phyloP scores from a whole-genome alignment of 805 yeast species.

The Candida stauntonica region DNA sequence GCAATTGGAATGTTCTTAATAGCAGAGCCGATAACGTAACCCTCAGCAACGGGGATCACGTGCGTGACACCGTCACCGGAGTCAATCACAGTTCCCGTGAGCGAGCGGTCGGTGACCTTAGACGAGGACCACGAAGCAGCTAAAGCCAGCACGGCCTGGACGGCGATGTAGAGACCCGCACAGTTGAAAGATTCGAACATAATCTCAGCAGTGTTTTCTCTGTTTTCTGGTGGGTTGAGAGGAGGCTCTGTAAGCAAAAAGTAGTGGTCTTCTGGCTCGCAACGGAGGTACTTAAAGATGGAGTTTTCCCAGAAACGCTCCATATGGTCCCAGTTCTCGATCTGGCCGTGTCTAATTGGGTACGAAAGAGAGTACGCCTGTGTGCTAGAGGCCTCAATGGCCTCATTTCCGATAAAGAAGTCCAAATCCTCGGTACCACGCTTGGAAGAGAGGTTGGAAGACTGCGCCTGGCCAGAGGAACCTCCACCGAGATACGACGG shows the following conservation, averaged over 20 bases:
- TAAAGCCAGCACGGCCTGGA: slow-evolving; percentile 95
- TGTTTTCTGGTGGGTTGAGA: slow-evolving; percentile 97
- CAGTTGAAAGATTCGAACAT: slow-evolving; percentile 99
- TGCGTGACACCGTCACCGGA: slow-evolving; percentile 99
- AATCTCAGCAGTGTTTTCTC: slow-evolving; percentile 97
- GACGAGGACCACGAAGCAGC: slow-evolving; percentile 99
- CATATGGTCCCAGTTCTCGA: slow-evolving; percentile 99
- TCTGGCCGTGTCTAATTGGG: slow-evolving; percentile 96
- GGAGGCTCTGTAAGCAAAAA: slow-evolving; percentile 97
- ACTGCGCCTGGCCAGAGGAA: slow-evolving; percentile 15
- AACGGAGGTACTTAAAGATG: slow-evolving; percentile 90
- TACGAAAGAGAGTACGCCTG: slow-evolving; percentile 83
- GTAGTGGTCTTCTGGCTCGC: slow-evolving; percentile 98
- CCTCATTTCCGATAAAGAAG: slow-evolving; percentile 95
- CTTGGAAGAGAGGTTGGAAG: slow-evolving; percentile 37
- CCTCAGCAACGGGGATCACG: slow-evolving; percentile 98
- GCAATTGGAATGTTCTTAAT: slow-evolving; percentile 98
- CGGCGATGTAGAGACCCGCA: slow-evolving; percentile 97
- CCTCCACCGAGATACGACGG: slow-evolving; percentile 38
- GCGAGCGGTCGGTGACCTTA: slow-evolving; percentile 88
- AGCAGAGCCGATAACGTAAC: slow-evolving; percentile 96
- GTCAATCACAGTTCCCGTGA: slow-evolving; percentile 98
- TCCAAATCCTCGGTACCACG: slow-evolving; percentile 93
- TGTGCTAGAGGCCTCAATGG: slow-evolving; percentile 85
- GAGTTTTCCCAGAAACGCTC: slow-evolving; percentile 98